phyloP scores from a whole-genome alignment of 2,329 filamentous ascomycete genomes.

The Colletotrichum viniferum region DNA sequence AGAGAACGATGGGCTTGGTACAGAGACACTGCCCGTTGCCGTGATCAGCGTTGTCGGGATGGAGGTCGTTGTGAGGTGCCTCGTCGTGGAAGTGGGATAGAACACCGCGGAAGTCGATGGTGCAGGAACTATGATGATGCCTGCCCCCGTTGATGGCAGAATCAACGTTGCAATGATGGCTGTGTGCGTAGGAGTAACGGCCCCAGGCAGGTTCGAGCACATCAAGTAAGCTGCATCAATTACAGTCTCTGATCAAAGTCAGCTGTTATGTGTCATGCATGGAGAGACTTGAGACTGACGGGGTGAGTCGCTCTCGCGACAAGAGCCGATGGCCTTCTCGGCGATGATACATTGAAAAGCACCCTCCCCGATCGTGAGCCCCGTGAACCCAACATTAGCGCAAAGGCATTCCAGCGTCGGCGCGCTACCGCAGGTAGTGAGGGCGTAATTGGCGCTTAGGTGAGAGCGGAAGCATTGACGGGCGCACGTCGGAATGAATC shows the following conservation, averaged over 20 bases:
- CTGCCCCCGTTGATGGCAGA: constrained; percentile 38
- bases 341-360: constrained; percentile 70
- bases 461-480: constrained; percentile 66
- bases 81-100: constrained; percentile 14
- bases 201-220: constrained; percentile 55
- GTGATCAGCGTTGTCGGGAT: constrained; percentile 13
- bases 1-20: constrained; percentile 8
- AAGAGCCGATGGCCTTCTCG: constrained; percentile 53
- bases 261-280: not conserved
- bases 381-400: constrained; percentile 58
- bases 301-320: constrained; percentile 48
- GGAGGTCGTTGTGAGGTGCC: not conserved
- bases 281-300: constrained; percentile 33
- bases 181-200: constrained; percentile 61
- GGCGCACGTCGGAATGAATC: constrained; percentile 63
- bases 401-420: constrained; percentile 69
- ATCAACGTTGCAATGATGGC: constrained; percentile 63
- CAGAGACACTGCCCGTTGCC: not conserved
- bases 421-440: constrained; percentile 49
- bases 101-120: not conserved
- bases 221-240: constrained; percentile 60
- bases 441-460: constrained; percentile 62
- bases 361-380: constrained; percentile 75
- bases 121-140: constrained; percentile 34
- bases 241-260: constrained; percentile 35